phyloP scores from a whole-genome alignment of 2,329 filamentous ascomycete genomes.

The Aspergillus chevalieri region DNA sequence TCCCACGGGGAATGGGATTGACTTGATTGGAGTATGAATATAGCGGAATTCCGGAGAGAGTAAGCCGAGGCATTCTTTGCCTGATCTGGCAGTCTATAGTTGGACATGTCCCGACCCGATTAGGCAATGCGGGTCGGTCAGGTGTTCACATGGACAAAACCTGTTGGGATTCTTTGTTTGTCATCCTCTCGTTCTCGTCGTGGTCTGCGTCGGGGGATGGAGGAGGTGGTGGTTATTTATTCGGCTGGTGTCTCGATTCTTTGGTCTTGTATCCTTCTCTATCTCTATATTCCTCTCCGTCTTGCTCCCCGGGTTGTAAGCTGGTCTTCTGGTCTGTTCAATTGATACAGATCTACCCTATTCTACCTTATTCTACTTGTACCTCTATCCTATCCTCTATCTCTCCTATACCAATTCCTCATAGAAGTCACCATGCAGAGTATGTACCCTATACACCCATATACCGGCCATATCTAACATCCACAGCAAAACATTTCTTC shows the following conservation, averaged over 20 bases:
- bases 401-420: background rate
- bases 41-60: background rate
- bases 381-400: background rate
- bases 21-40: background rate
- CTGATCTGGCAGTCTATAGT: background rate
- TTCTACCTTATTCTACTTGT: background rate
- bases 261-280: background rate
- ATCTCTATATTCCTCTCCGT: background rate
- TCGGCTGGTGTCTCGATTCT: background rate
- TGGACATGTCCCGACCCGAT: background rate
- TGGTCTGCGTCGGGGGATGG: background rate
- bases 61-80: background rate
- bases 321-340: background rate
- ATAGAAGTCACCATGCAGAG: slow-evolving; percentile 28
- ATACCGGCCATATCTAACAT: slow-evolving; percentile 6
- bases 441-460: slow-evolving; percentile 16
- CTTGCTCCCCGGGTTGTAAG: background rate
- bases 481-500: slow-evolving; percentile 72
- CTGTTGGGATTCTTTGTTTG: background rate
- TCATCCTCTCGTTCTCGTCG: background rate
- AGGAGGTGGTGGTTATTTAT: background rate
- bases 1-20: no score
- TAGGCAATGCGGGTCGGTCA: background rate
- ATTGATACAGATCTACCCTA: background rate
- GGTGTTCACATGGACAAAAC: slow-evolving; percentile 1